Conservation (phyloP, 2,329 filamentous ascomycete species). For the Penicillium frequentans region DNA sequence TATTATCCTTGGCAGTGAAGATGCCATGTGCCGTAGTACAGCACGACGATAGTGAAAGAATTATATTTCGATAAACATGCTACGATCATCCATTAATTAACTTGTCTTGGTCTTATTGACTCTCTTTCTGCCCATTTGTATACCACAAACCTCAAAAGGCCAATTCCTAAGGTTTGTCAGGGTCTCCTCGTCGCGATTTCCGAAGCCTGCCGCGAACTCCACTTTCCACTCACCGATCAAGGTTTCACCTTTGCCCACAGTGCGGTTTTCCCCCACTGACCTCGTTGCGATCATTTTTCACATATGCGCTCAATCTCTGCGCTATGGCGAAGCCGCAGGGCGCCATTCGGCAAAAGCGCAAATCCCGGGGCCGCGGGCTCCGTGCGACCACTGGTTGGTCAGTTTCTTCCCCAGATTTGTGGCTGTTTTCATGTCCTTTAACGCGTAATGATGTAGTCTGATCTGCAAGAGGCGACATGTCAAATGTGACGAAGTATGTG, state of each 20-base stretch:
- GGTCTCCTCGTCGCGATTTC: neutral
- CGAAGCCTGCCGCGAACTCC: neutral
- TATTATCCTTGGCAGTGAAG: too few relatives aligned
- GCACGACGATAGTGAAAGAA: too few relatives aligned
- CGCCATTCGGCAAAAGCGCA: constrained; percentile 17
- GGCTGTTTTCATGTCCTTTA: constrained; percentile 1
- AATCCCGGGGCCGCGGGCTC: constrained; percentile 29
- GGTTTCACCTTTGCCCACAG: constrained; percentile 1
- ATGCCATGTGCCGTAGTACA: too few relatives aligned
- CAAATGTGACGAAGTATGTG: constrained; percentile 30
- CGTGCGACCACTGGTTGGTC: constrained; percentile 32
- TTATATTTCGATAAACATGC: too few relatives aligned
- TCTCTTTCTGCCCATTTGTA: too few relatives aligned
- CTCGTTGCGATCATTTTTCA: constrained; percentile 1
- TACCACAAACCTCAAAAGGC: too few relatives aligned
- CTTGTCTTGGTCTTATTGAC: too few relatives aligned
- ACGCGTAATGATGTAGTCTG: constrained; percentile 14
- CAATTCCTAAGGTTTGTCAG: neutral
- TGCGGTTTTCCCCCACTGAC: neutral
- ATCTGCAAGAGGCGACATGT: constrained; percentile 31
- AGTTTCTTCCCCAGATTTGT: constrained; percentile 11
- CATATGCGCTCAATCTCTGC: neutral
- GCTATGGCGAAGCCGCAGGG: constrained; percentile 5
- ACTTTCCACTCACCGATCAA: neutral
- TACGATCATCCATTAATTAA: too few relatives aligned